Evolutionary conservation across 2,329 filamentous ascomycete species (phyloP).

Genomic region (Aspergillus clavatus): DNA sequence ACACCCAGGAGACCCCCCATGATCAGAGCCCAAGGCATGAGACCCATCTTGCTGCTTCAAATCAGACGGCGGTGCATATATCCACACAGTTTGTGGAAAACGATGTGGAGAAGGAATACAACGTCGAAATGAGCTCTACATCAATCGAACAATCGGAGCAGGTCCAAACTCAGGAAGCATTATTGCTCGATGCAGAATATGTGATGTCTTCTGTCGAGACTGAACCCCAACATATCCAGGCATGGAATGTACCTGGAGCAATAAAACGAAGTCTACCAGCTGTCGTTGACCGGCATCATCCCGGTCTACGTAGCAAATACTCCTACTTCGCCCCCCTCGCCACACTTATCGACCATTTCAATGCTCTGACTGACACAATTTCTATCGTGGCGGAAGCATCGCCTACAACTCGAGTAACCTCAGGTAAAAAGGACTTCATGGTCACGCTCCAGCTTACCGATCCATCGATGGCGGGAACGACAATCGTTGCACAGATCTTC

Average conservation of each 20-base stretch:
- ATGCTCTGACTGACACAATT: conserved; percentile 39
- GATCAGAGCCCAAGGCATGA: neutral
- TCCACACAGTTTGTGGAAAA: neutral
- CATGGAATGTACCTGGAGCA: conserved; percentile 6
- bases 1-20: conserved; percentile 8
- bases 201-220: conserved; percentile 2
- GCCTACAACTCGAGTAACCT: conserved; percentile 28
- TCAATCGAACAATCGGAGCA: conserved; percentile 1
- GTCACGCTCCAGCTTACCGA: conserved; percentile 43
- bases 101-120: neutral
- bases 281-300: conserved; percentile 24
- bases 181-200: conserved; percentile 1
- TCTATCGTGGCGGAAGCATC: conserved; percentile 35
- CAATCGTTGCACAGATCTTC: conserved; percentile 40
- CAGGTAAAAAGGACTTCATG: conserved; percentile 39
- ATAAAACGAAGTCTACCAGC: conserved; percentile 6
- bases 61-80: neutral
- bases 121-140: neutral
- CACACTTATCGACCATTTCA: conserved; percentile 40
- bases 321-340: conserved; percentile 43
- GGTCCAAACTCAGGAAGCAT: neutral
- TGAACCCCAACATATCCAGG: conserved; percentile 7
- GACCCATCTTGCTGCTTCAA: neutral
- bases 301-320: conserved; percentile 37
- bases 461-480: conserved; percentile 38